Percentiles rank a stretch among this genome's conserved stretches.
These are phyloP conservation scores for Russula sp. DNA, from an alignment of 768 basidiomycete genomes.

Conservation along the genomic window DNA sequence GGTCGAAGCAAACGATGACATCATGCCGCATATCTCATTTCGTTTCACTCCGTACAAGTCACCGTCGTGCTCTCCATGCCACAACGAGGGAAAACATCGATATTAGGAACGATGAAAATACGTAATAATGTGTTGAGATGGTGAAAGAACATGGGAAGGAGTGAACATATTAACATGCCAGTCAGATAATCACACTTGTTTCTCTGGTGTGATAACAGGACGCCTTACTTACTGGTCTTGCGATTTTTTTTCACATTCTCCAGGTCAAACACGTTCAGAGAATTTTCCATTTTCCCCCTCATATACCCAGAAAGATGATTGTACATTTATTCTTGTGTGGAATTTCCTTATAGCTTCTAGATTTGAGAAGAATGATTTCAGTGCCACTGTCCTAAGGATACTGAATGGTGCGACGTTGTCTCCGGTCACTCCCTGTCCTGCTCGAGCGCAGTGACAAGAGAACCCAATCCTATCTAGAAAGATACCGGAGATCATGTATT, in stretches of 20 bases:
- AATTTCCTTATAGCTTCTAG: too few species aligned
- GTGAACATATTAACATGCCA: constrained; percentile 9
- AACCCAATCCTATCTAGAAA: constrained; percentile 60
- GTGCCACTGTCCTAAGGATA: too few species aligned
- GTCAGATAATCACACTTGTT: too few species aligned
- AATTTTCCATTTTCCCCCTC: too few species aligned
- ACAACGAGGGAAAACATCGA: background rate
- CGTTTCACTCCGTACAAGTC: constrained; percentile 4
- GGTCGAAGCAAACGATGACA: background rate
- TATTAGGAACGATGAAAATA: constrained; percentile 1
- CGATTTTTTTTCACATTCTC: too few species aligned
- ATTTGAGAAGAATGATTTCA: too few species aligned
- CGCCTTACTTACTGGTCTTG: too few species aligned
- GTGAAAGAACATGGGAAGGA: constrained; percentile 10
- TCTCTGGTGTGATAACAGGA: too few species aligned
- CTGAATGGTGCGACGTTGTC: constrained; percentile 41
- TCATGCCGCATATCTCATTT: constrained; percentile 1
- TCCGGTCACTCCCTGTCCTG: constrained; percentile 52
- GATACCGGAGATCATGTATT: constrained; percentile 55
- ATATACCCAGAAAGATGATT: too few species aligned
- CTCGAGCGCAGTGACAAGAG: constrained; percentile 83
- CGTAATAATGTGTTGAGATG: constrained; percentile 13
- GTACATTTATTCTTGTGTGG: too few species aligned
- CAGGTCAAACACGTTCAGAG: too few species aligned
- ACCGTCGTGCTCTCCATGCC: background rate